Percentiles rank a stretch among this genome's conserved stretches.
Conservation (phyloP, 768 basidiomycete genomes). For the Calocybe cyanea region DNA sequence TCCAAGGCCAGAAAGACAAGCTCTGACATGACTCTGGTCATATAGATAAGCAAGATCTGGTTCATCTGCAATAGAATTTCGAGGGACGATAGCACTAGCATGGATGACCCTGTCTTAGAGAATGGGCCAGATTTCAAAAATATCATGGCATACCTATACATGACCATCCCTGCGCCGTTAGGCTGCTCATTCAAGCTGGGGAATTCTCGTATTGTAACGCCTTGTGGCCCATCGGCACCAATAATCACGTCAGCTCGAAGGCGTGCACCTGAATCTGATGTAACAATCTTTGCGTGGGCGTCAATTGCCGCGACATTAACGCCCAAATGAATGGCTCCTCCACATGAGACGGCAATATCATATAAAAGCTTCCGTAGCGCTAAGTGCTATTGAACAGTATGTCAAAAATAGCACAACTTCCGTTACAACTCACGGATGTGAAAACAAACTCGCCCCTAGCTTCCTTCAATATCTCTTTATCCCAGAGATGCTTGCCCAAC, state of each 20-base stretch:
- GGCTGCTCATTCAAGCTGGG: conserved; percentile 21
- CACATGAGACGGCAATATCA: conserved; percentile 38
- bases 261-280: conserved; percentile 35
- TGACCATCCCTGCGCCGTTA: conserved; percentile 18
- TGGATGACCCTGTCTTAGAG: background rate
- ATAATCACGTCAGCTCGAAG: conserved; percentile 49
- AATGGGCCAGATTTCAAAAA: background rate
- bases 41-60: conserved; percentile 32
- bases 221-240: conserved; percentile 50
- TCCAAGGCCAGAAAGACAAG: conserved; percentile 3
- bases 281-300: conserved; percentile 25
- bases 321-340: conserved; percentile 38
- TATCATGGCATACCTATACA: conserved; percentile 33
- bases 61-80: conserved; percentile 36
- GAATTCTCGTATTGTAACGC: conserved; percentile 1
- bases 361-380: conserved; percentile 50
- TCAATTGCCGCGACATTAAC: conserved; percentile 27
- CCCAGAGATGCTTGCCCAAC: conserved; percentile 48
- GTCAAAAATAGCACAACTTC: no score
- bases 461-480: conserved; percentile 47
- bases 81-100: conserved; percentile 31
- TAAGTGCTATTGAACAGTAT: conserved; percentile 43
- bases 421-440: conserved; percentile 33
- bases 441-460: conserved; percentile 35
- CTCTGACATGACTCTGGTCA: conserved; percentile 14